A percentile compares a stretch with the other conserved stretches of the same genome.
Evolutionary conservation across 73 alveolate genomes (phyloP).

Genomic region (Paraurostyla sp.): DNA sequence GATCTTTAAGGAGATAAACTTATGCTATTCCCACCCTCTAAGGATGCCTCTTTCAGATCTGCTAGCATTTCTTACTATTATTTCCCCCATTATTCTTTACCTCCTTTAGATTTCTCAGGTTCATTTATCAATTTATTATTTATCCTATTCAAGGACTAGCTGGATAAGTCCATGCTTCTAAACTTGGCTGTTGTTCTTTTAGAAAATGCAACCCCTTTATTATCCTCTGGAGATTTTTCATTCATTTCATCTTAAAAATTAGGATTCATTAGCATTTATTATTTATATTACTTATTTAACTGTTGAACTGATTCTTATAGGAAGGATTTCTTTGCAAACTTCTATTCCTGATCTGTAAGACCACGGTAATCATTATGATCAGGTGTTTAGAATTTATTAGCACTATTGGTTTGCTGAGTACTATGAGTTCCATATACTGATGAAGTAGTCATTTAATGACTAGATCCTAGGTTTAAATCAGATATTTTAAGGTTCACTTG

Average conservation of each 20-base stretch:
- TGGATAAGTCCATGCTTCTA: constrained; percentile 42
- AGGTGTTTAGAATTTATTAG: constrained; percentile 12
- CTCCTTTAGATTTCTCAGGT: neutral
- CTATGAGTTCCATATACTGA: neutral
- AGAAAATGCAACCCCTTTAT: neutral
- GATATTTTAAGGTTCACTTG: neutral
- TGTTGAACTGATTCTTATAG: constrained; percentile 12
- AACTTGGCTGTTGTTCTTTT: constrained; percentile 45
- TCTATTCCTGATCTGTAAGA: neutral
- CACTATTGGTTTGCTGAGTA: constrained; percentile 2
- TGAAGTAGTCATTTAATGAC: neutral
- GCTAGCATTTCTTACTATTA: constrained; percentile 28
- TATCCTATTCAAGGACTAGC: neutral
- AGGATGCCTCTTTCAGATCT: constrained; percentile 47
- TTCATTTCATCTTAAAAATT: constrained; percentile 36
- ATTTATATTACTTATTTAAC: neutral
- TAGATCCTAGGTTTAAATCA: neutral
- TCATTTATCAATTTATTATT: too few species aligned
- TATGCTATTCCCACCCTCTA: constrained; percentile 30
- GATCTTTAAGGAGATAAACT: constrained; percentile 33
- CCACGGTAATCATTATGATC: neutral
- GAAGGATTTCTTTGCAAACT: constrained; percentile 27
- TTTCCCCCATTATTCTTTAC: neutral
- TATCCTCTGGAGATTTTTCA: constrained; percentile 20
- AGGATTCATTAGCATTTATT: neutral